Evolutionary conservation across 768 basidiomycete genomes (phyloP), one percentile per base, ranked within the genome.

Genomic region (Kwoniella europaea): DNA sequence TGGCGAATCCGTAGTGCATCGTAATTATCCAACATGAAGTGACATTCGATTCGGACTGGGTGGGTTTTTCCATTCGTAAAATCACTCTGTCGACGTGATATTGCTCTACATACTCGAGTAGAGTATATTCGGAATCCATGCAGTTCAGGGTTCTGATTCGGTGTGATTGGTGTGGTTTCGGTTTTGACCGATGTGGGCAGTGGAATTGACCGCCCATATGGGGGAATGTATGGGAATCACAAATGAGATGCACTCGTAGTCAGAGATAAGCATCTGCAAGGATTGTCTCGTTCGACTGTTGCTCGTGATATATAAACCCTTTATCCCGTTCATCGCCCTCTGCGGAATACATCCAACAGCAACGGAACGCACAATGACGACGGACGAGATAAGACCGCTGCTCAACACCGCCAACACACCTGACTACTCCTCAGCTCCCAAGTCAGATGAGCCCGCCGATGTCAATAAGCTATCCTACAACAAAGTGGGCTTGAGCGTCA

Each of bases 391-490:
- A 53, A 22, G 50, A 43, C 63, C 63, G 13, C 27, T 64, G 46
- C 22, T 64, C 63, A 16, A 50, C 15, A 20, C 46, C 43, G 18
- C 35, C 15, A 29, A 12, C 24, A 18, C 63, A 20, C 15, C n/a
- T 3, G n/a, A 52, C 50, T 64, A 64, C 43, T 10, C 46, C 22
- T 24, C 63, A 12, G 10, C 56, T 16, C 54, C 42, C 18, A 59
- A 67, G 35, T 16, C 52, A 46, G 54, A 65, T 65, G 15, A 41
- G 22, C 54, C 22, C 6, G 29, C 13, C 18, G 57, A 67, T 57
- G 42, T 18, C n/a, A 58, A 59, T 22, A 65, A 67, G 54, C 35
- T 61, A n/a, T 75, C 76, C 29, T 72, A 76, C 69, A 80, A 80
- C 57, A 69, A 76, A n/a, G 77, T 73, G 9, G 75, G 75, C 4